Evolutionary conservation across 2,329 filamentous ascomycete genomes (phyloP).

Genomic region (Oidium heveae): DNA sequence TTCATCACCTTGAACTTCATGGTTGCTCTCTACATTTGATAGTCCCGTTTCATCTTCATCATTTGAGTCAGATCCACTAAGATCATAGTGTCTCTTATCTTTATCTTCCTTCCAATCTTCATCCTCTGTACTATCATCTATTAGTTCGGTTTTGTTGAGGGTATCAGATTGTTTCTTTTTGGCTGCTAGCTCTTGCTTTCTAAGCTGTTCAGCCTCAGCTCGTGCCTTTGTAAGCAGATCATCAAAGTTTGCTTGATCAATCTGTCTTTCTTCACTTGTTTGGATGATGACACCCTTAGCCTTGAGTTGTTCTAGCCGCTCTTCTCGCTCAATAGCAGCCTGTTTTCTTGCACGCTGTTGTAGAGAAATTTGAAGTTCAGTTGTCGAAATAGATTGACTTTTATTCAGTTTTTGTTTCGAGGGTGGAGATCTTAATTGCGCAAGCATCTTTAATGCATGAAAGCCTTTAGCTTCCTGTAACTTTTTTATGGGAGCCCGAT

Average conservation of each 20-base stretch:
- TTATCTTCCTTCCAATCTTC: conserved; percentile 26
- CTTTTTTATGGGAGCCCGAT: conserved; percentile 37
- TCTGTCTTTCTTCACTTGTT: conserved; percentile 66
- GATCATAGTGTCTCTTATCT: conserved; percentile 16
- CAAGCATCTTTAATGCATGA: conserved; percentile 45
- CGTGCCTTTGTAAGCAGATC: conserved; percentile 69
- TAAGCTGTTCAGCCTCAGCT: conserved; percentile 54
- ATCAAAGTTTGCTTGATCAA: conserved; percentile 61
- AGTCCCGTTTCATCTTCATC: conserved; percentile 21
- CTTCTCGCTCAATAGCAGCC: conserved; percentile 50
- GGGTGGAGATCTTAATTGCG: conserved; percentile 37
- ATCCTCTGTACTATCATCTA: conserved; percentile 28
- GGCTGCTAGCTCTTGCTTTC: conserved; percentile 48
- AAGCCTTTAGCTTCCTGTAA: conserved; percentile 37
- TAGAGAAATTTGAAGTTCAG: conserved; percentile 42
- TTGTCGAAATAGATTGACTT: conserved; percentile 35
- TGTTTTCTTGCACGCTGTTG: conserved; percentile 54
- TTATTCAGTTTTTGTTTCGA: conserved; percentile 19
- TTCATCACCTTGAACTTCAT: conserved; percentile 17
- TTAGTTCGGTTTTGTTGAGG: conserved; percentile 17
- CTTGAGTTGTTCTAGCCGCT: conserved; percentile 50
- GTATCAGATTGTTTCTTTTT: conserved; percentile 35
- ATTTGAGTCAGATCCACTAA: conserved; percentile 15
- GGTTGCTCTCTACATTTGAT: conserved; percentile 16
- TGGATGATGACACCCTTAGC: conserved; percentile 61